Percentiles rank a stretch among this genome's conserved stretches.
Evolutionary conservation across 2,329 filamentous ascomycete species (phyloP).

Genomic region (Alternaria rosae): DNA sequence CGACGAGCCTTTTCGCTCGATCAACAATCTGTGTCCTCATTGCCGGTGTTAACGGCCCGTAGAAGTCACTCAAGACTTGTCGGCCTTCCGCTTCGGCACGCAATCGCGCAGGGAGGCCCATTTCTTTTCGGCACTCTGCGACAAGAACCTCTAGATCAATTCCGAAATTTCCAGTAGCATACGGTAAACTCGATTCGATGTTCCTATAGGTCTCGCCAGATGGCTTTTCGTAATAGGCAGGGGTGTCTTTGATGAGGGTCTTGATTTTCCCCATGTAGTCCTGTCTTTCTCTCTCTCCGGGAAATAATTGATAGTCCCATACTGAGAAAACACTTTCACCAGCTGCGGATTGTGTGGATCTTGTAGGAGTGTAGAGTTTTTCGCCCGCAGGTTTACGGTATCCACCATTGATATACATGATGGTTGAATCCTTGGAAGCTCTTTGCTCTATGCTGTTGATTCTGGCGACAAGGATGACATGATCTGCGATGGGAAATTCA

Average conservation of each 20-base stretch:
- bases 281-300: slow-evolving; percentile 26
- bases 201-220: background rate
- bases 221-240: slow-evolving; percentile 6
- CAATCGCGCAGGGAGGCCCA: background rate
- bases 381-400: slow-evolving; percentile 24
- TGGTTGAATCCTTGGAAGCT: slow-evolving; percentile 8
- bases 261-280: slow-evolving; percentile 26
- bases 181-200: slow-evolving; percentile 16
- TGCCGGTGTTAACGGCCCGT: slow-evolving; percentile 25
- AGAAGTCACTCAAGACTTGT: slow-evolving; percentile 30
- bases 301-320: slow-evolving; percentile 30
- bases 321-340: slow-evolving; percentile 5
- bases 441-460: slow-evolving; percentile 33
- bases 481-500: slow-evolving; percentile 55
- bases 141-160: slow-evolving; percentile 20
- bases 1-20: slow-evolving; percentile 26
- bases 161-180: slow-evolving; percentile 22
- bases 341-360: background rate
- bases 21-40: slow-evolving; percentile 22
- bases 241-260: slow-evolving; percentile 18
- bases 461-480: slow-evolving; percentile 57
- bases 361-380: slow-evolving; percentile 3
- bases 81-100: background rate
- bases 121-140: slow-evolving; percentile 14
- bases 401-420: slow-evolving; percentile 39